A percentile compares a stretch with the other conserved stretches of the same genome.
phyloP scores from a whole-genome alignment of 768 basidiomycete genomes.

The Lentinula raphanica region DNA sequence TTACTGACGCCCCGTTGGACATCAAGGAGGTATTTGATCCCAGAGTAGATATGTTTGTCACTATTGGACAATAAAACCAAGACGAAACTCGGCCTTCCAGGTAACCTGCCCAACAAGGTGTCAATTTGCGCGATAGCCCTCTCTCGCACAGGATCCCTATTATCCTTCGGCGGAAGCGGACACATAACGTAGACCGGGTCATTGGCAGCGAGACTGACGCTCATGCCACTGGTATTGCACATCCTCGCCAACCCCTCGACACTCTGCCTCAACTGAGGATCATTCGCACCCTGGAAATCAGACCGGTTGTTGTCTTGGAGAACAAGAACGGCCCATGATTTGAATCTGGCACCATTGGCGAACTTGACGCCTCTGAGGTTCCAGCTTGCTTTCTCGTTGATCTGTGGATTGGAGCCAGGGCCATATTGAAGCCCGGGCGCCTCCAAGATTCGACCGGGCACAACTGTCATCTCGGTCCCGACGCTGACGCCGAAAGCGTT shows the following conservation, averaged over 20 bases:
- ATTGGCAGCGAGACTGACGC: slow-evolving; percentile 24
- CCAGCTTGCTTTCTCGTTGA: slow-evolving; percentile 74
- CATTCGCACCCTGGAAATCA: slow-evolving; percentile 52
- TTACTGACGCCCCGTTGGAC: slow-evolving; percentile 63
- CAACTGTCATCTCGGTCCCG: slow-evolving; percentile 55
- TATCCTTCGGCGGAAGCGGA: slow-evolving; percentile 44
- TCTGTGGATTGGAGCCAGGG: slow-evolving; percentile 20
- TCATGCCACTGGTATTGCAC: slow-evolving; percentile 64
- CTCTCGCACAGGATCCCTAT: slow-evolving; percentile 49
- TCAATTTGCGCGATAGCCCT: slow-evolving; percentile 44
- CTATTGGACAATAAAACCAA: slow-evolving; percentile 62
- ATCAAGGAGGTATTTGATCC: slow-evolving; percentile 71
- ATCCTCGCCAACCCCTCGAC: slow-evolving; percentile 54
- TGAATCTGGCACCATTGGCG: slow-evolving; percentile 46
- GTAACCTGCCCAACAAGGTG: slow-evolving; percentile 32
- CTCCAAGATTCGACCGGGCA: slow-evolving; percentile 66
- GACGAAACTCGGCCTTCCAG: slow-evolving; percentile 48
- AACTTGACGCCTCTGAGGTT: slow-evolving; percentile 68
- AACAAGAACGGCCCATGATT: slow-evolving; percentile 65
- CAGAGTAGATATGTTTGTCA: slow-evolving; percentile 74
- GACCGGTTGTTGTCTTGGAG: slow-evolving; percentile 58
- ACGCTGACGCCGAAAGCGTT: slow-evolving; percentile 59
- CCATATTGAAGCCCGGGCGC: slow-evolving; percentile 62
- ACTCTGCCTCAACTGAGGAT: slow-evolving; percentile 44
- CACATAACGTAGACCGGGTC: slow-evolving; percentile 36